A percentile compares a stretch with the other conserved stretches of the same genome.
Conservation (phyloP, 371 early-diverging fungal species). For the Syncephalastrum monosporum region DNA sequence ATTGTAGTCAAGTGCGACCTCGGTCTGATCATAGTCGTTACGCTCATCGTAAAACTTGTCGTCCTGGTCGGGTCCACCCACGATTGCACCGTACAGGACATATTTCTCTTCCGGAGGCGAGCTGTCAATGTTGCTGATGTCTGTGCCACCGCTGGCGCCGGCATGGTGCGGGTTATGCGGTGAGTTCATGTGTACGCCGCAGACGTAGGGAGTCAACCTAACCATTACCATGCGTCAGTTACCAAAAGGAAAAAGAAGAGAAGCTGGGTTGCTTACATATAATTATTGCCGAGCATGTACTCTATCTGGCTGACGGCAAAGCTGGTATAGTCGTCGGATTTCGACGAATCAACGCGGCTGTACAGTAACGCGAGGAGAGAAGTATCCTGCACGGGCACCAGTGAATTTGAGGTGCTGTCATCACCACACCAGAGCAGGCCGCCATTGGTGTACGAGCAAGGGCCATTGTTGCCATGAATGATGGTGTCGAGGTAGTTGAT, state of each 20-base stretch:
- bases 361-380: slow-evolving; percentile 44
- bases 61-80: slow-evolving; percentile 60
- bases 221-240: slow-evolving; percentile 1
- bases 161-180: slow-evolving; percentile 67
- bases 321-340: slow-evolving; percentile 29
- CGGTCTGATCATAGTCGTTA: slow-evolving; percentile 50
- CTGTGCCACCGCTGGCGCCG: slow-evolving; percentile 58
- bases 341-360: slow-evolving; percentile 24
- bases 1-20: slow-evolving; percentile 69
- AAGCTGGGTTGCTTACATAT: slow-evolving; percentile 23
- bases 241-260: too few relatives aligned
- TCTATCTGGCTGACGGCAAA: slow-evolving; percentile 54
- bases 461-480: slow-evolving; percentile 24
- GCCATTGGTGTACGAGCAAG: slow-evolving; percentile 49
- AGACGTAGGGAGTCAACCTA: slow-evolving; percentile 58
- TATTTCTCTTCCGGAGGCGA: slow-evolving; percentile 35
- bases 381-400: slow-evolving; percentile 47
- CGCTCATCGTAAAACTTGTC: slow-evolving; percentile 58
- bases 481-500: slow-evolving; percentile 32
- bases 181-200: slow-evolving; percentile 61
- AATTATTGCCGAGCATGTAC: slow-evolving; percentile 62
- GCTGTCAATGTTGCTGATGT: slow-evolving; percentile 40
- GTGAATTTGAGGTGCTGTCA: slow-evolving; percentile 45
- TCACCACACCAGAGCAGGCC: slow-evolving; percentile 58
- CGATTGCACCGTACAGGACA: slow-evolving; percentile 58